phyloP scores from a whole-genome alignment of 139 green algal genomes.

The Closterium sp. region DNA sequence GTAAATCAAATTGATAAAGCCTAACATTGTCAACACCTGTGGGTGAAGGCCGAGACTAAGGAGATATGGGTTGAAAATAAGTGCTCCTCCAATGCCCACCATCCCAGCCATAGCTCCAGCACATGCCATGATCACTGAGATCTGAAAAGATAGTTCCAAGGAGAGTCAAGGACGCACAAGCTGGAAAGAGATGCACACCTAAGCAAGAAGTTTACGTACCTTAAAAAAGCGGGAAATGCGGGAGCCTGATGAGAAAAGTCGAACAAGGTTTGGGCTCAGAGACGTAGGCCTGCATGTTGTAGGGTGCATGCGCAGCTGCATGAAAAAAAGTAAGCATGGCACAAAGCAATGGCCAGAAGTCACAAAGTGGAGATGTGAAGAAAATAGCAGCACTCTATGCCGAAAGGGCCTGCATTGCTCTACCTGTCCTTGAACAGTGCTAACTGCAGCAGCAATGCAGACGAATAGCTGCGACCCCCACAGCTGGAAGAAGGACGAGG shows the following conservation, averaged over 20 bases:
- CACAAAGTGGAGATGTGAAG: not conserved
- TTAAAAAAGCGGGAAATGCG: not conserved
- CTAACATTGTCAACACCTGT: constrained; percentile 3
- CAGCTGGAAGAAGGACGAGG: constrained; percentile 2
- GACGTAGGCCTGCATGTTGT: not conserved
- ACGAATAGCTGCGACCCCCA: constrained; percentile 3
- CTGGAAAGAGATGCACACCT: not conserved
- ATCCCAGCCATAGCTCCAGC: constrained; percentile 23
- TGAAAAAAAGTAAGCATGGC: not conserved
- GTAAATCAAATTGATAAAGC: not conserved
- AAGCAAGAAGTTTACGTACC: not conserved
- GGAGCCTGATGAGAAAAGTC: not conserved
- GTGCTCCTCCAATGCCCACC: constrained; percentile 28
- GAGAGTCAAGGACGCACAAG: not conserved
- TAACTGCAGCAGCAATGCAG: not conserved
- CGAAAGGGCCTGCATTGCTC: not conserved
- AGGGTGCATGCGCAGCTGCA: not conserved
- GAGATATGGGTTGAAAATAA: constrained; percentile 28
- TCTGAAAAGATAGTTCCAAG: not conserved
- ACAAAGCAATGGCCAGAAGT: not conserved
- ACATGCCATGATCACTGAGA: not conserved
- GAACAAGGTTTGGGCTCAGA: not conserved
- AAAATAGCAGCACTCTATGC: not conserved
- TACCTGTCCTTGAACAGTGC: constrained; percentile 2
- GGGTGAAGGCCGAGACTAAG: constrained; percentile 30